Evolutionary conservation across 164 flowering plant species (phyloP).

Genomic region (Tinospora cordifolia): DNA sequence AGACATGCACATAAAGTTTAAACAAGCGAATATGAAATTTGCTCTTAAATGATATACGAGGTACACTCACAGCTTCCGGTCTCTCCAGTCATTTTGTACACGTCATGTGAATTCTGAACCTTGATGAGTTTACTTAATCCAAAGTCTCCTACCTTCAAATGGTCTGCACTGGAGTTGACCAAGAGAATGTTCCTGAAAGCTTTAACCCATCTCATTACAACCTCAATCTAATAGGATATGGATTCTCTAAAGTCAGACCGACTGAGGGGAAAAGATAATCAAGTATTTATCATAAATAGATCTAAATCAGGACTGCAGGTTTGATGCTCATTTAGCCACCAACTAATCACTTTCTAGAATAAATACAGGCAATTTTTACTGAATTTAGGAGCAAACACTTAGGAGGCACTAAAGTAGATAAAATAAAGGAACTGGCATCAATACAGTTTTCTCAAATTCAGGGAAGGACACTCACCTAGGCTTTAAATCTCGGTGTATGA

Average conservation of each 20-base stretch:
- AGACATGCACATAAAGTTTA: slow-evolving; percentile 8
- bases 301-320: too few relatives aligned
- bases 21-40: slow-evolving; percentile 1
- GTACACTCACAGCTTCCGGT: slow-evolving; percentile 93
- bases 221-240: slow-evolving; percentile 1
- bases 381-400: neutral
- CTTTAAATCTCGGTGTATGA: slow-evolving; percentile 89
- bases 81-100: slow-evolving; percentile 99
- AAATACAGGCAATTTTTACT: neutral
- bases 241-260: neutral
- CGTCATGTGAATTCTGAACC: slow-evolving; percentile 89
- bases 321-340: neutral
- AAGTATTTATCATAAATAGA: neutral
- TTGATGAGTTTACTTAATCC: slow-evolving; percentile 96
- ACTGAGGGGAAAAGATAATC: neutral
- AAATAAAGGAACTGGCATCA: neutral
- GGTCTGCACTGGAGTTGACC: slow-evolving; percentile 92
- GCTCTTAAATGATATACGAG: neutral
- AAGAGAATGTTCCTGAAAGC: slow-evolving; percentile 86
- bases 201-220: neutral
- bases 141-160: slow-evolving; percentile 98
- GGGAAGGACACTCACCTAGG: slow-evolving; percentile 62
- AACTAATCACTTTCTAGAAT: neutral
- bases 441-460: neutral
- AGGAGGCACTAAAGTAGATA: neutral